These are phyloP conservation scores for Ocimum tenuiflorum DNA, from an alignment of 257 asterid species.

Conservation along the genomic window DNA sequence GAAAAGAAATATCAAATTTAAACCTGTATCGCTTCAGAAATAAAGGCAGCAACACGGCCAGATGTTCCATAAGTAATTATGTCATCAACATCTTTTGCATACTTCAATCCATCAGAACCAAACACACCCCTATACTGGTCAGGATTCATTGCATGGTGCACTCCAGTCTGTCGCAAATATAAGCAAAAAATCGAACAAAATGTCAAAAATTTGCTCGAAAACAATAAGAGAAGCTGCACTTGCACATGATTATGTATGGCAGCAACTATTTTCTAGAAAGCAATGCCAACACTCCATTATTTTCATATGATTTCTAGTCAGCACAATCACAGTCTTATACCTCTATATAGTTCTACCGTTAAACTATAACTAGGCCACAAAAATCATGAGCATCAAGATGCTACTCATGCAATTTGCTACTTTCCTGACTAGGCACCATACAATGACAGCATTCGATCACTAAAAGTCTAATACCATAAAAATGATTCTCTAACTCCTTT, in stretches of 20 bases:
- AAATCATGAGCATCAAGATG: not conserved
- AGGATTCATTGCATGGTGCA: conserved; percentile 84
- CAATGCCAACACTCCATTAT: too few species aligned
- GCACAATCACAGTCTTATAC: too few species aligned
- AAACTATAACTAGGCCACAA: too few species aligned
- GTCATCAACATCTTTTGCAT: conserved; percentile 85
- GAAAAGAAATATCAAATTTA: not conserved
- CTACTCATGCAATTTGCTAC: not conserved
- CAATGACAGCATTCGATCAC: not conserved
- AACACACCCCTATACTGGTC: conserved; percentile 87
- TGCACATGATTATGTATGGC: not conserved
- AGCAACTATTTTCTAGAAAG: too few species aligned
- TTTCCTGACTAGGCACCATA: not conserved
- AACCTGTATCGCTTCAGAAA: conserved; percentile 93
- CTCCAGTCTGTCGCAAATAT: conserved; percentile 55
- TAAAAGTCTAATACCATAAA: not conserved
- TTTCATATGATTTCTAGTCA: too few species aligned
- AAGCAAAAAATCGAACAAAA: not conserved
- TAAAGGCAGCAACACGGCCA: conserved; percentile 75
- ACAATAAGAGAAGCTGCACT: not conserved
- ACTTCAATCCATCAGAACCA: conserved; percentile 77
- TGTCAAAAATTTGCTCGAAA: not conserved
- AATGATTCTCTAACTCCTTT: not conserved
- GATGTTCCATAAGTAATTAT: conserved; percentile 80
- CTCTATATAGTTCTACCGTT: too few species aligned